A percentile compares a stretch with the other conserved stretches of the same genome.
These are phyloP conservation scores for Saccharomycopsis sp. DNA, from an alignment of 805 yeast genomes.

Conservation along the genomic window DNA sequence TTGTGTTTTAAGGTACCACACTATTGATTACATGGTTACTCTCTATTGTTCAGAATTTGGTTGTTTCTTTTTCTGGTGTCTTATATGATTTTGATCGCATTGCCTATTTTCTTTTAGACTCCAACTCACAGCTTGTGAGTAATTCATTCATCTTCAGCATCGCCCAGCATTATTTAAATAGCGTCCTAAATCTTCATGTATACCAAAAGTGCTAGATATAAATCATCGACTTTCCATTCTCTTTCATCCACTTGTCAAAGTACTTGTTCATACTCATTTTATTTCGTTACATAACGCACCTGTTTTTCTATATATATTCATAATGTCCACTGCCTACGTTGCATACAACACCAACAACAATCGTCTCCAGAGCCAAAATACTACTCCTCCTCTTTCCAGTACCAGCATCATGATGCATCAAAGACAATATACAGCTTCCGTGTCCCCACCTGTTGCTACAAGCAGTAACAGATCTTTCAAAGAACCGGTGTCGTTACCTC, in stretches of 20 bases:
- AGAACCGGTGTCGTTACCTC: conserved; percentile 12
- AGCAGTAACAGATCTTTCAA: not conserved
- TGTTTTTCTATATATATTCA: not conserved
- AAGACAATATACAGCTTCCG: not conserved
- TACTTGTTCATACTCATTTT: not conserved
- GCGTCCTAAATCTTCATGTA: not conserved
- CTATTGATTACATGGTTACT: not conserved
- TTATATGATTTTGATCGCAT: not conserved
- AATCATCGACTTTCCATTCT: no score
- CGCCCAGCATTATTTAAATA: not conserved
- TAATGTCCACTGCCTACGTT: not conserved
- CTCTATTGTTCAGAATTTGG: not conserved
- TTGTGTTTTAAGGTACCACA: conserved; percentile 1
- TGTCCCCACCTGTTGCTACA: not conserved
- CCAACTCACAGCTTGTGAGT: not conserved
- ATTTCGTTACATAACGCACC: no score
- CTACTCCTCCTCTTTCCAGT: not conserved
- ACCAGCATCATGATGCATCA: not conserved
- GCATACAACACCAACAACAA: not conserved
- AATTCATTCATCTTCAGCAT: not conserved
- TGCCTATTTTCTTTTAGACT: not conserved
- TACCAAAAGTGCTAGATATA: not conserved
- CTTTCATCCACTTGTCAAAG: no score
- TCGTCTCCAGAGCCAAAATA: not conserved
- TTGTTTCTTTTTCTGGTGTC: not conserved